Evolutionary conservation across 1,139 yeast genomes (phyloP), one percentile per base, ranked within the genome.

Genomic region (Hyphopichia burtonii): DNA sequence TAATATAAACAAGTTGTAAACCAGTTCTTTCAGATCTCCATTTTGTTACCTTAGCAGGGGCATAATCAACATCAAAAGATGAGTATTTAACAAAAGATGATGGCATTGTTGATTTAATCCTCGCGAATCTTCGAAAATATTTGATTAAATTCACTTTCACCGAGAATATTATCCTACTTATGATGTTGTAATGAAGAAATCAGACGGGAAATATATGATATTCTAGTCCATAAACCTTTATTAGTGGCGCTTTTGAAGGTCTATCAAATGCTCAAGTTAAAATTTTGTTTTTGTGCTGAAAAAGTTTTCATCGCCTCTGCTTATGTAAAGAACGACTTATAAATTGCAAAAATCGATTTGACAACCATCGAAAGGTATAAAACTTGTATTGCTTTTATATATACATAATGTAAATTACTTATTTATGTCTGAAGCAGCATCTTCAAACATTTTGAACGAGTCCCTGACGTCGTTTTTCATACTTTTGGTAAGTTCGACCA

Each of bases 11-110:
- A 28, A 91, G 65, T 59, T 87, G 94, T 28, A 93, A 74, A 0
- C 96, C 96, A 0, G 98, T 89, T 44, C 93, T 72, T 16, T 62
- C 51, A 1, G 95, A 86, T 41, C 70, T 67, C 94, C 94, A 88
- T 55, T 83, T 83, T 51, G 79, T 77, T 45, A 86, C 70, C n/a
- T 61, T 57, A 0, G 83, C 71, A 1, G 89, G 86, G 2, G 86
- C 83, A 55, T 79, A 83, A 30, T 76, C 82, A 31, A 81, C 83
- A 35, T 72, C 75, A 53, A 82, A 81, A 12, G 76, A 61, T 3
- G 80, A 59, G 44, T 76, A 74, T 40, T 74, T 65, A 43, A 68
- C 66, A 45, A 78, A 77, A 33, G 52, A 48, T 31, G 57, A 47
- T 39, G 47, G 46, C 32, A 37, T 43, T 31, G 40, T 46, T 10